Base-by-base conservation (phyloP, 441 rosid genomes). In the Dalechampia spathulata region DNA sequence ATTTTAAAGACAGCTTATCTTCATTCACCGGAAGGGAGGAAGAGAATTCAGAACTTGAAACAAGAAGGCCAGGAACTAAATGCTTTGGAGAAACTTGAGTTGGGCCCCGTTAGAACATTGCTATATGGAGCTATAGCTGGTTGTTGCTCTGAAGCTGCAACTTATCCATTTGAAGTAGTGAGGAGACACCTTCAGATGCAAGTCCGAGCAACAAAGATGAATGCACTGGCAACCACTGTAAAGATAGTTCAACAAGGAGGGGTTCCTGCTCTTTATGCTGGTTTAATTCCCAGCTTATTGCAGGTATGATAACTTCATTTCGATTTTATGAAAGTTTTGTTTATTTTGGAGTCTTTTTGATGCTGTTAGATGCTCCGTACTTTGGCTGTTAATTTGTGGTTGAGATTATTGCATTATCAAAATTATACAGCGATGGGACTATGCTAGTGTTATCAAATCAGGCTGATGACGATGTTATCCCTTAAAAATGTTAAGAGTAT, bases 141-240 rank as follows among this genome's bases (percentile, higher is more conserved):
- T 36, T 92, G 83, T 22, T 90, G 98, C 65, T 79, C 96, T 26
- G 98, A 90, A 78, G 96, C 98, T 51, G 83, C 88, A 21, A 90
- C 96, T 3, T 90, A 90, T 62, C 96, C 96, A 3, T 87, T 90
- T 68, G 98, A 87, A 75, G 96, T 83, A 42, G 96, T 87, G 66
- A 83, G 98, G 72, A 87, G 98, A 69, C 94, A 74, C 52, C 92
- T 90, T 65, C 98, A 90, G 72, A 72, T 90, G 92, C 96, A 87
- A 64, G 78, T 76, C 36, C 80, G 66, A 30, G 76, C 86, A 1
- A 79, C 74, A 5, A 82, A 76, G 73, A 72, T 85, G 70, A 78
- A 78, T 58, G 51, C 92, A 10, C 52, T 85, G 66, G 85, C 85
- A 26, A 87, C 95, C 42, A 85, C 80, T 62, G 55, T 72, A 45